A percentile compares a stretch with the other conserved stretches of the same genome.
phyloP scores from a whole-genome alignment of 768 basidiomycete species.

The Russula ochroleuca region DNA sequence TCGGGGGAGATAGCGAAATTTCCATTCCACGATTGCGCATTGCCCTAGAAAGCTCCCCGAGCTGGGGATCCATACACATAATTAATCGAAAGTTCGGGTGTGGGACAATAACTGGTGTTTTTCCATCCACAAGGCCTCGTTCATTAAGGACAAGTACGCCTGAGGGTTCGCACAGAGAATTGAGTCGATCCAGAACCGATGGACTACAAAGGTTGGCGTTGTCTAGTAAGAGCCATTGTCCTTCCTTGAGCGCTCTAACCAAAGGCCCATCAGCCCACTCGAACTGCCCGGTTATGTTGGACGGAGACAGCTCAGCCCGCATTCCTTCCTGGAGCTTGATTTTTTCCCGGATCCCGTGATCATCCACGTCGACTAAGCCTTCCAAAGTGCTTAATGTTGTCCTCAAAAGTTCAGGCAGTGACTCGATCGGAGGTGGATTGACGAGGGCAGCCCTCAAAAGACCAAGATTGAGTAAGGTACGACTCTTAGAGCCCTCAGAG shows the following conservation, averaged over 20 bases:
- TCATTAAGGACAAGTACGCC: conserved; percentile 86
- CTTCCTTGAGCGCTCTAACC: conserved; percentile 76
- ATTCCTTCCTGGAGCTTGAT: conserved; percentile 11
- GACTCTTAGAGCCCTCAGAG: conserved; percentile 26
- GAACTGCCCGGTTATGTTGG: conserved; percentile 53
- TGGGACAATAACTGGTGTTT: conserved; percentile 68
- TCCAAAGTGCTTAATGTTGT: conserved; percentile 33
- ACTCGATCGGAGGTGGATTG: conserved; percentile 3
- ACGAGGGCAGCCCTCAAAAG: conserved; percentile 3
- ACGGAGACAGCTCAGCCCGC: conserved; percentile 28
- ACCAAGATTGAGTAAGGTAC: not conserved
- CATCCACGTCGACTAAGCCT: conserved; percentile 28
- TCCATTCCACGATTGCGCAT: conserved; percentile 98
- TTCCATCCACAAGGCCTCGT: conserved; percentile 75
- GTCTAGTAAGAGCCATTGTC: conserved; percentile 88
- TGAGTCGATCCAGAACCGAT: conserved; percentile 93
- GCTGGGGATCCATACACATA: conserved; percentile 88
- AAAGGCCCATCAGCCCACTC: conserved; percentile 96
- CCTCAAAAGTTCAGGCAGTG: conserved; percentile 29
- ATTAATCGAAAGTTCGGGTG: conserved; percentile 89
- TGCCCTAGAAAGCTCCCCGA: conserved; percentile 92
- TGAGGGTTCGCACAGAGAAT: conserved; percentile 87
- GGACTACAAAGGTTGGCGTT: conserved; percentile 93
- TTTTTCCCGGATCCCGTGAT: conserved; percentile 12
- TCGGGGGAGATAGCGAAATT: conserved; percentile 46